Percentiles rank a stretch among this genome's conserved stretches.
Evolutionary conservation across 139 green algal species (phyloP).

Genomic region (Edaphochlamys debaryana): DNA sequence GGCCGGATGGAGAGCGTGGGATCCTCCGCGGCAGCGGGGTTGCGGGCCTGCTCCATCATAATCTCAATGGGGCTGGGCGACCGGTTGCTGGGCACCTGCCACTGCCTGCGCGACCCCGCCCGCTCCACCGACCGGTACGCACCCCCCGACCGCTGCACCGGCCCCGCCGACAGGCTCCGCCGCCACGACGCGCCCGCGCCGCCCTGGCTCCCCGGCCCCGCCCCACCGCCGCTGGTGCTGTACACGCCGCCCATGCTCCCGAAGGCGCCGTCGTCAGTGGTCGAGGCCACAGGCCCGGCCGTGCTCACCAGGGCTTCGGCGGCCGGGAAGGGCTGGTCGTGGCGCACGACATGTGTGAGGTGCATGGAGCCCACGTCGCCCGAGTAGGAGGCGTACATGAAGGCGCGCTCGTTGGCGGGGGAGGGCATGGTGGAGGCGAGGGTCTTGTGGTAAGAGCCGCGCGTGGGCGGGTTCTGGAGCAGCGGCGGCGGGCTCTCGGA

Average conservation of each 20-base stretch:
- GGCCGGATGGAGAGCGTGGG: too few species aligned
- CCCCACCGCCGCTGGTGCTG: not conserved
- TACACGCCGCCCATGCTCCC: too few species aligned
- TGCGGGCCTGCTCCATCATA: constrained; percentile 34
- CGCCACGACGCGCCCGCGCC: not conserved
- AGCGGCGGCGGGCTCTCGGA: not conserved
- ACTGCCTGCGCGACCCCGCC: not conserved
- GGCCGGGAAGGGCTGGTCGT: too few species aligned
- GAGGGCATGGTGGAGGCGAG: constrained; percentile 21
- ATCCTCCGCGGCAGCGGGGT: too few species aligned
- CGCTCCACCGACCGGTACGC: constrained; percentile 4
- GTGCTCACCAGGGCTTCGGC: too few species aligned
- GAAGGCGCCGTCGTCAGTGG: not conserved
- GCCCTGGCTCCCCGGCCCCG: too few species aligned
- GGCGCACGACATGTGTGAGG: too few species aligned
- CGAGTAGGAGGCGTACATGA: too few species aligned
- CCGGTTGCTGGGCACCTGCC: constrained; percentile 8
- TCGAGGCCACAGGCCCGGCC: too few species aligned
- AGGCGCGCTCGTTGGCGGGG: not conserved
- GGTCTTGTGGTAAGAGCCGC: not conserved
- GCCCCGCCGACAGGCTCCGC: constrained; percentile 22
- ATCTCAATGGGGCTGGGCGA: constrained; percentile 25
- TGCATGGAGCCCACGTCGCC: too few species aligned
- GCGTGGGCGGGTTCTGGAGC: constrained; percentile 1
- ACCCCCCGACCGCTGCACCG: not conserved